Base-by-base conservation (phyloP, 257 asterid species). In the Plantago major region DNA sequence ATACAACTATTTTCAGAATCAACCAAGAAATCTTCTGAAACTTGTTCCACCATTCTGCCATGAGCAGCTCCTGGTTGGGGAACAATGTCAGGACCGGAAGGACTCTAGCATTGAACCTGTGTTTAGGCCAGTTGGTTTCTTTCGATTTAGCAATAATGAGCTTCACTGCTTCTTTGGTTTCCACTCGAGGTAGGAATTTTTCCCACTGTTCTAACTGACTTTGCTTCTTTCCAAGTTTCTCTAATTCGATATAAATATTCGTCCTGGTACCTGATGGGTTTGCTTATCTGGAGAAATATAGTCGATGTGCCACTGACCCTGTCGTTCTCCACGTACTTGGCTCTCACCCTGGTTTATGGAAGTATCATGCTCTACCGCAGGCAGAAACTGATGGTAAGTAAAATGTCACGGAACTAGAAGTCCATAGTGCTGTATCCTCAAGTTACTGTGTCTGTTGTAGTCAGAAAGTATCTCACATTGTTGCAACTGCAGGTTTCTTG, bases 221-320 rank as follows among this genome's bases (percentile, higher is more conserved):
- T n/a, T n/a, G 14, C 53, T 17, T 51, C 9, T 19, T 9, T 51
- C 2, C 9, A 9, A 2, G 10, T 11, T 2, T 18, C 15, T 8
- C n/a, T 15, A 7, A n/a, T n/a, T n/a, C n/a, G 9, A 15, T 7
- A 15, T 11, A 30, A 55, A 3, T 33, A n/a, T 2, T 43, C n/a
- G 64, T 13, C 43, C 3, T 59, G 33, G 9, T 40, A 26, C 10
- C 42, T 42, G 40, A 16, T 14, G 72, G 37, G 3, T 30, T 4
- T 53, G 33, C 28, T 12, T 53, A 19, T 5, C 10, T 12, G 16
- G 26, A n/a, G 7, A 37, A 11, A 15, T 22, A 10, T 44, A 60
- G 89, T 79, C 58, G 84, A 89, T 51, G 75, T 89, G 8, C 95
- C 97, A 3, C 84, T 89, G 62, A 67, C 94, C 9, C 52, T 84